Percentiles rank a stretch among this genome's conserved stretches.
Conservation (phyloP, 2,329 filamentous ascomycete species). For the Taxawa tesnikishii region DNA sequence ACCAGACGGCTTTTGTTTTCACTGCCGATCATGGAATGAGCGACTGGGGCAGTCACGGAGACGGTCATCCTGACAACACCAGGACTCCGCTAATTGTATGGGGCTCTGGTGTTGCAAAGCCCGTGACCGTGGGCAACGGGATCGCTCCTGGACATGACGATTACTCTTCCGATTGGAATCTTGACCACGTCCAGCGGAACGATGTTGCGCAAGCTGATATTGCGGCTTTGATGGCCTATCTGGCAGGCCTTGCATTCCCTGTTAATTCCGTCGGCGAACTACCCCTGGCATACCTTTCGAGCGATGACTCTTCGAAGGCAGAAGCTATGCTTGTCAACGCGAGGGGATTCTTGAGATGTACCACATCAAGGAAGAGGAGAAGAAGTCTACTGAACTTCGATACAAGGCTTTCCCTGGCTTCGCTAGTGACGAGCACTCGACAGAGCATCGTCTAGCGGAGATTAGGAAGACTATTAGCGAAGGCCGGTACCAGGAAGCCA, state of each 20-base stretch:
- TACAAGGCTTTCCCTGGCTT: slow-evolving; percentile 68
- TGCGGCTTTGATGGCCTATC: slow-evolving; percentile 88
- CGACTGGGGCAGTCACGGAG: slow-evolving; percentile 97
- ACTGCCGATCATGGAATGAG: slow-evolving; percentile 99
- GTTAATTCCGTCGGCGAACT: slow-evolving; percentile 94
- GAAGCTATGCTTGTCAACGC: slow-evolving; percentile 76
- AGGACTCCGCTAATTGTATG: slow-evolving; percentile 84
- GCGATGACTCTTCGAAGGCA: slow-evolving; percentile 63
- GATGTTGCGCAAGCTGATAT: slow-evolving; percentile 92
- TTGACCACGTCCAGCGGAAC: slow-evolving; percentile 70
- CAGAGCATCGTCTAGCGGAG: slow-evolving; percentile 53
- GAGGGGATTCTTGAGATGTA: slow-evolving; percentile 91
- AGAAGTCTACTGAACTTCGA: slow-evolving; percentile 60
- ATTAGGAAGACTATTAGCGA: slow-evolving; percentile 57
- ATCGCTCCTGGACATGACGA: slow-evolving; percentile 76
- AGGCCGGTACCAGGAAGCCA: slow-evolving; percentile 61
- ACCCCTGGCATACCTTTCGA: slow-evolving; percentile 69
- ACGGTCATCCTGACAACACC: slow-evolving; percentile 95
- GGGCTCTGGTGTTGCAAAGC: slow-evolving; percentile 81
- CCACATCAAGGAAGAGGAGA: slow-evolving; percentile 78
- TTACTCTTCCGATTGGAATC: slow-evolving; percentile 78
- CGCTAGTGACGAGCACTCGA: slow-evolving; percentile 47
- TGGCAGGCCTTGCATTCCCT: slow-evolving; percentile 78
- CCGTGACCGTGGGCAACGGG: slow-evolving; percentile 42
- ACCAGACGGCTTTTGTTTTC: slow-evolving; percentile 86